Base-by-base conservation (phyloP, 768 basidiomycete species). In the Suillus hirtellus region DNA sequence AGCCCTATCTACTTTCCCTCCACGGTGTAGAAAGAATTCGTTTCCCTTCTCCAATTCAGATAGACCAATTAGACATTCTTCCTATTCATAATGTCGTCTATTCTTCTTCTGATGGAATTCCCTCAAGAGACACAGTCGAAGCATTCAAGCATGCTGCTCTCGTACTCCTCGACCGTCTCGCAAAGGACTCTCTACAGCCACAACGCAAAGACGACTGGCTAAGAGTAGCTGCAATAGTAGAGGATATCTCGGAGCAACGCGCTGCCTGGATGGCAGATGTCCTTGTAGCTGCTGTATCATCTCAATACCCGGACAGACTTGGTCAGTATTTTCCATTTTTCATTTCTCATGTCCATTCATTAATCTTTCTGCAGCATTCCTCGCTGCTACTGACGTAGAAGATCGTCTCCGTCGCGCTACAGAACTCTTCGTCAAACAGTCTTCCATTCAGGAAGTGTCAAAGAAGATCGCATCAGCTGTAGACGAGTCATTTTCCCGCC, bases 401-500 rank as follows among this genome's bases (percentile, higher is more conserved):
- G 82, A 82, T 12, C 87, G 91, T 42, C 80, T 93, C 27, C 81
- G 79, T 34, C 85, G 85, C 37, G 88, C 90, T 2, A 87, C 89
- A 9, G 82, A 85, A 60, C 81, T 93, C 12, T 89, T 93, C 71
- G 74, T 86, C 53, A 93, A 92, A 68, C 88, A 89, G 59, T 79
- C 86, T 3, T 89, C 89, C 47, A 92, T 93, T 40, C 86, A 86
- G 24, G 92, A 94, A 73, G 89, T 94, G 0, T 86, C 89, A 17
- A 86, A 87, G 72, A 93, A 90, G 79, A 91, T 94, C 59, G 87
- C 90, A 4, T 83, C 85, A 37, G 87, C 89, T 24, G 89, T 94
- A 12, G 90, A 92, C 66, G 92, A 94, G 71, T 87, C 87, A 4
- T 82, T 93, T n/a, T 90, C 89, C 31, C 92, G 90, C 62, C 92